Evolutionary conservation across 257 asterid species (phyloP).

Genomic region (Fraxinus anomala): DNA sequence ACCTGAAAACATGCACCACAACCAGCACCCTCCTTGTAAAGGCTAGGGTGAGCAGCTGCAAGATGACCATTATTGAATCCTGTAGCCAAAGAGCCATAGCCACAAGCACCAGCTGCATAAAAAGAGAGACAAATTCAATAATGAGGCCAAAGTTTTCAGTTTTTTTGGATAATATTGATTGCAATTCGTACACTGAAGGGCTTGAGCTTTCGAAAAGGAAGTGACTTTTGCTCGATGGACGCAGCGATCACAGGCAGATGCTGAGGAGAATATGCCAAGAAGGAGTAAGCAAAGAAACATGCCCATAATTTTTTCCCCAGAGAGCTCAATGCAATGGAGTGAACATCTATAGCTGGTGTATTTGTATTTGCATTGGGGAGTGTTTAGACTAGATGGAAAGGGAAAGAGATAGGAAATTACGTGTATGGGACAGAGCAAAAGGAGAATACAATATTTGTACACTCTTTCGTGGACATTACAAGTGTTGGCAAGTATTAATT

Average conservation of each 20-base stretch:
- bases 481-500: no score
- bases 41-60: conserved; percentile 66
- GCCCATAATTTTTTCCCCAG: background rate
- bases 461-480: no score
- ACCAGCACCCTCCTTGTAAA: conserved; percentile 70
- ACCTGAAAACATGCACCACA: conserved; percentile 96
- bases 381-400: background rate
- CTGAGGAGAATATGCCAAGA: background rate
- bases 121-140: no score
- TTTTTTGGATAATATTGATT: no score
- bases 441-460: no score
- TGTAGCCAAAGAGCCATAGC: conserved; percentile 63
- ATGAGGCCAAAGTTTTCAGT: background rate
- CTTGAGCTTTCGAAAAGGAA: background rate
- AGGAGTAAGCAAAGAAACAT: background rate
- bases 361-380: background rate
- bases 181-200: background rate
- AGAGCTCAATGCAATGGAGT: background rate
- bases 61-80: conserved; percentile 57
- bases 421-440: no score
- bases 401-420: background rate
- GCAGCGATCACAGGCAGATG: background rate
- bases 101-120: conserved; percentile 76
- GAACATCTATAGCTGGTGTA: background rate
- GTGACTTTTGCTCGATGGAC: background rate